A percentile compares a stretch with the other conserved stretches of the same genome.
Conservation (phyloP, 345 rosid genomes). For the Ailanthus altissimus region DNA sequence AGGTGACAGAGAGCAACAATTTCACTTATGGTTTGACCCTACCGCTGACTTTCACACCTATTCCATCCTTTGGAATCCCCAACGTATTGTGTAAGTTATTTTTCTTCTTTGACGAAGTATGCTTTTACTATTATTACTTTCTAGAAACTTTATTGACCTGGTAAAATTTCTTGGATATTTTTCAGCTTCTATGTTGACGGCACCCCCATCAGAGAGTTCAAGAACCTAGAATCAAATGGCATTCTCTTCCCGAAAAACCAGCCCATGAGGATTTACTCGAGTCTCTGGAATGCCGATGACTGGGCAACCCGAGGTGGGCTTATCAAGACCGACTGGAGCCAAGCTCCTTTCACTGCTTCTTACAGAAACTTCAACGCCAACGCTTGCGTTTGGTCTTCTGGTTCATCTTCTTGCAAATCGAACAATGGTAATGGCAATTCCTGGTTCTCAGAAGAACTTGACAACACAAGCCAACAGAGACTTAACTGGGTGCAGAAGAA, state of each 20-base stretch:
- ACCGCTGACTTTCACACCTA: constrained; percentile 59
- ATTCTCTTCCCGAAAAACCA: constrained; percentile 46
- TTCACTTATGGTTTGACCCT: constrained; percentile 56
- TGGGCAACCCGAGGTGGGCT: constrained; percentile 53
- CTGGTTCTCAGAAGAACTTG: constrained; percentile 37
- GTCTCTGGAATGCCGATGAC: constrained; percentile 50
- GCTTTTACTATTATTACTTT: neutral
- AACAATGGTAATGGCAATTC: neutral
- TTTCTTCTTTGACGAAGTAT: neutral
- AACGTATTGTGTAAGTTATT: constrained; percentile 37
- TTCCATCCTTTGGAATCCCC: constrained; percentile 54
- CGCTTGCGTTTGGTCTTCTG: constrained; percentile 41
- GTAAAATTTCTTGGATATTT: neutral
- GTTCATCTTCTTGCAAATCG: constrained; percentile 33
- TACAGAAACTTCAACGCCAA: constrained; percentile 40
- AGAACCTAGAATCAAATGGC: constrained; percentile 42
- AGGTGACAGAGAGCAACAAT: constrained; percentile 55
- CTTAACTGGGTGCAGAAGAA: constrained; percentile 41
- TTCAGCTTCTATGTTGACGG: constrained; percentile 47
- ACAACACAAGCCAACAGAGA: constrained; percentile 23
- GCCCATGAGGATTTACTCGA: constrained; percentile 41
- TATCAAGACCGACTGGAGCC: constrained; percentile 45
- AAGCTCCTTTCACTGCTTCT: constrained; percentile 51
- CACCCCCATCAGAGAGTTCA: constrained; percentile 48
- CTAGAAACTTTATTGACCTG: neutral